Percentiles rank a stretch among this genome's conserved stretches.
These are phyloP conservation scores for Purshia tridentata DNA, from an alignment of 306 rosid genomes.

Conservation along the genomic window DNA sequence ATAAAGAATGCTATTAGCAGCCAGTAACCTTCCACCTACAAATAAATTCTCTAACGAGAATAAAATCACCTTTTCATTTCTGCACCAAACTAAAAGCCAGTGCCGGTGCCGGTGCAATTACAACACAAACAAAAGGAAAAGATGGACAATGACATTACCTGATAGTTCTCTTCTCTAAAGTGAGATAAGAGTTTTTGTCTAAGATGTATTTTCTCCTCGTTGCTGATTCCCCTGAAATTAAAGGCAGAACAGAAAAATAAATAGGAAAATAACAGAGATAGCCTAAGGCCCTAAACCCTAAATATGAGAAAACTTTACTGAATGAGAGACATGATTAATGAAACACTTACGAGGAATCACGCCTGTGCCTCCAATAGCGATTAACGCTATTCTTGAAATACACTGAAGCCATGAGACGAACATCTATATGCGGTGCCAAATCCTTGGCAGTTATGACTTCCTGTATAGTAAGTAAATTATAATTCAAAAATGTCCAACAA, in stretches of 20 bases:
- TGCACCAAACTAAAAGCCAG: no score
- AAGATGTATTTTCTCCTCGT: slow-evolving; percentile 79
- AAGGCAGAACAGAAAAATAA: not conserved
- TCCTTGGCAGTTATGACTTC: slow-evolving; percentile 80
- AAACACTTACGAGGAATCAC: slow-evolving; percentile 52
- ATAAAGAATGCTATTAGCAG: not conserved
- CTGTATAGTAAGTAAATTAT: slow-evolving; percentile 30
- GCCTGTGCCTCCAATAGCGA: slow-evolving; percentile 85
- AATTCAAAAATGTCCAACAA: slow-evolving; percentile 9
- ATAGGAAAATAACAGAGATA: not conserved
- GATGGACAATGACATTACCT: slow-evolving; percentile 43
- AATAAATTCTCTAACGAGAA: no score
- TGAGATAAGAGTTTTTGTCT: slow-evolving; percentile 77
- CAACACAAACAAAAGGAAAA: slow-evolving; percentile 2
- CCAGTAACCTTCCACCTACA: not conserved
- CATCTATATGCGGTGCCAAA: slow-evolving; percentile 71
- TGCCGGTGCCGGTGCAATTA: no score
- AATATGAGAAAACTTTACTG: not conserved
- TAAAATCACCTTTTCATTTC: no score
- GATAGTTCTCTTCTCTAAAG: slow-evolving; percentile 78
- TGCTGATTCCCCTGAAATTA: slow-evolving; percentile 75
- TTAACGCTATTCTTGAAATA: slow-evolving; percentile 78
- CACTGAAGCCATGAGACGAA: slow-evolving; percentile 85
- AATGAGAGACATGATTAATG: not conserved
- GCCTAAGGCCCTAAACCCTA: not conserved